Conservation (phyloP, 2,329 filamentous ascomycete species). For the Diaporthe batatas region DNA sequence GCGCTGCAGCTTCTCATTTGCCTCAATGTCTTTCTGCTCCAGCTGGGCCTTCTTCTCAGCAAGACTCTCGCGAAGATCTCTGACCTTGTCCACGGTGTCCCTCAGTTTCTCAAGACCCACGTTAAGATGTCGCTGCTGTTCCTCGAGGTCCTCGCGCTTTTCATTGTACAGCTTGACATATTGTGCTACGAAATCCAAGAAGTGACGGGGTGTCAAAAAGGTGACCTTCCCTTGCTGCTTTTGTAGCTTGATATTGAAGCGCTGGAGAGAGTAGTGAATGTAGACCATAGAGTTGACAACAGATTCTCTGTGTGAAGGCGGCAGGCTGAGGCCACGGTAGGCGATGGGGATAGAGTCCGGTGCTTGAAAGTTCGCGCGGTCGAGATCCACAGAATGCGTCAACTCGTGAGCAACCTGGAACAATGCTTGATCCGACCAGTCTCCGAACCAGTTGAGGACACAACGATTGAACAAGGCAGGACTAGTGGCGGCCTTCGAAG, state of each 20-base stretch:
- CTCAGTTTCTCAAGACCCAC: conserved; percentile 97
- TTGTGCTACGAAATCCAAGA: conserved; percentile 97
- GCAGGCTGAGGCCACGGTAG: conserved; percentile 86
- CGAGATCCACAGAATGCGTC: conserved; percentile 95
- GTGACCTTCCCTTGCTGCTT: conserved; percentile 95
- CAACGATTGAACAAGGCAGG: conserved; percentile 99
- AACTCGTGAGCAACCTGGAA: conserved; percentile 98
- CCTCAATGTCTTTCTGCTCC: conserved; percentile 93
- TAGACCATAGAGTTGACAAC: conserved; percentile 99
- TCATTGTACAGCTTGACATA: conserved; percentile 98
- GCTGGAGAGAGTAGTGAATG: conserved; percentile 93
- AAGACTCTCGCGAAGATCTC: conserved; percentile 89
- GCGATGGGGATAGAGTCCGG: conserved; percentile 94
- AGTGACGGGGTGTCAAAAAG: conserved; percentile 95
- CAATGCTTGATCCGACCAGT: conserved; percentile 98
- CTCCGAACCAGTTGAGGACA: conserved; percentile 99
- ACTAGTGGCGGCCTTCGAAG: conserved; percentile 96
- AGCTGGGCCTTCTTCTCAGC: conserved; percentile 95
- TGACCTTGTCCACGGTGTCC: conserved; percentile 97
- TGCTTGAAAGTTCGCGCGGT: conserved; percentile 85
- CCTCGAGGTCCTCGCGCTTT: conserved; percentile 97
- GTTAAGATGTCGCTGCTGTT: conserved; percentile 98
- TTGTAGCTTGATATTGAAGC: conserved; percentile 87
- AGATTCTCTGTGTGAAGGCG: conserved; percentile 89
- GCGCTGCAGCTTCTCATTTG: conserved; percentile 95